Base-by-base conservation (phyloP, 805 yeast genomes). In the Metschnikowia kunwiensis region DNA sequence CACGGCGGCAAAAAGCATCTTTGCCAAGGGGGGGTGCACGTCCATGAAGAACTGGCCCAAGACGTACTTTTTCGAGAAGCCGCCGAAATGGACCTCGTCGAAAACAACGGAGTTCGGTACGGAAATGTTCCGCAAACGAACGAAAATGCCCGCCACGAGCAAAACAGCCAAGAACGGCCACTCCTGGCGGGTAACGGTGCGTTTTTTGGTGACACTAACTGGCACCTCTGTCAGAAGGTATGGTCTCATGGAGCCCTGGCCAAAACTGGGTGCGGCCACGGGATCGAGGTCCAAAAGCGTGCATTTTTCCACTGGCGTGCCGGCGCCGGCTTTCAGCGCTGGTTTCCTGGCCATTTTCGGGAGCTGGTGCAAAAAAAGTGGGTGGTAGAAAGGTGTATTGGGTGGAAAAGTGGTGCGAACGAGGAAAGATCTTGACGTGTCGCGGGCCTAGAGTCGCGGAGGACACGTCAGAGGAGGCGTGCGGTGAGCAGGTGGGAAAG, bases 1-100 rank as follows among this genome's bases (percentile, higher is more conserved):
- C 36, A 83, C 74, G 32, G 81, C 83, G 2, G 89, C 93, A 60
- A 72, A 83, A 31, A 85, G 58, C 80, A 85, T 74, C 54, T 82
- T 79, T 24, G 85, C 83, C 48, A 85, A 68, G 4, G 95, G 95
- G 7, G 95, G 94, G 54, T 83, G 85, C 28, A 78, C 82, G 57
- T 81, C 89, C 75, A 82, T 71, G 60, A 82, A 83, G 54, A 69
- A 82, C 12, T 60, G 60, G 13, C 86, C 85, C 35, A 64, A 60
- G 36, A 80, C 72, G 64, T 88, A 93, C 61, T 85, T 80, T 40
- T 82, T 74, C 21, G 96, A 95, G 64, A 91, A 93, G n/a, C 94
- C 94, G 38, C 98, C 98, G 53, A 93, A 93, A 61, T 86, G 95
- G 26, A 85, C 93, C 60, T 91, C 98, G 60, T 88, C 96, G 48